Base-by-base conservation (phyloP, 2,329 filamentous ascomycete species). In the Aspergillus sp. region DNA sequence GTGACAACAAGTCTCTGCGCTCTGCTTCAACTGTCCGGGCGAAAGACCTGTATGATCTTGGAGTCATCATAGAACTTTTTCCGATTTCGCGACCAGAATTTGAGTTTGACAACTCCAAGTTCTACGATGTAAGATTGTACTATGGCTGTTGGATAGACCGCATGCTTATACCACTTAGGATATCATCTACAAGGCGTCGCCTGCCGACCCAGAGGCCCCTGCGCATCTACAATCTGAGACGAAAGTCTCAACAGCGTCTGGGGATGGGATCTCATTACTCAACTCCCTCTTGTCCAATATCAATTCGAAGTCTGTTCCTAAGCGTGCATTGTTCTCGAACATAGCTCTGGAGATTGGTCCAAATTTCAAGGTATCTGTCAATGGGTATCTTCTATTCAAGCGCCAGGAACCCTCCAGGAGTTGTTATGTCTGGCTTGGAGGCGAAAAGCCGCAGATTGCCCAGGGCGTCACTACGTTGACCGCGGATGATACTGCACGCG, bases 21-120 rank as follows among this genome's bases (percentile, higher is more conserved):
- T 81, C 82, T 10, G 77, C 82, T 22, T 85, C 91, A 3, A 80
- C 84, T 5, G 85, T 91, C 4, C 76, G 88, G 33, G 91, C 91
- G 16, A 93, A 94, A 55, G 91, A 98, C 63, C 60, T 98, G 14
- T 96, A 95, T 53, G 91, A 98, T 53, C 68, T 96, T 16, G 86
- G 88, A 3, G 86, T 95, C 17, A 76, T 75, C 1, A 93, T 98
- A 39, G 89, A 96, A 49, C 67, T 98, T 0, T 98, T 96, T 46
- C 88, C 91, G 1, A 89, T 98, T 36, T 83, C 81, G 4, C 68
- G 64, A 15, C 74, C 74, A 1, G 78, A 79, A 16, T 71, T 75
- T 41, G 73, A 72, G 20, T 98, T 98, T 51, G 81, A 94, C 44
- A 68, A 84, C 4, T 69, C 75, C 35, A 88, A 82, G 36, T 98